Percentiles rank a stretch among this genome's conserved stretches.
Conservation (phyloP, 768 basidiomycete genomes). For the Pholiota molesta region DNA sequence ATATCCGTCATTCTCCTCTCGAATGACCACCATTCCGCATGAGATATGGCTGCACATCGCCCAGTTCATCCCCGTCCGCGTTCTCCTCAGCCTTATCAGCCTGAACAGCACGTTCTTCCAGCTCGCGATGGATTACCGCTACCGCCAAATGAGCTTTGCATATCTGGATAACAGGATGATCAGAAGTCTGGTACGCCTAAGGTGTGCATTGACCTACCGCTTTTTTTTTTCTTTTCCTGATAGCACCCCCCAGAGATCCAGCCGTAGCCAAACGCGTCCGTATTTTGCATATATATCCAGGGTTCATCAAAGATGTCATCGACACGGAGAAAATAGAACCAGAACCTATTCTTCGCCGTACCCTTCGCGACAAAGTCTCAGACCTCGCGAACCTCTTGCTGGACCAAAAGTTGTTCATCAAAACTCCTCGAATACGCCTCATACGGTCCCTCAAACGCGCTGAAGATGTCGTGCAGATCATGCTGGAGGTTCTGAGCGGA, state of each 20-base stretch:
- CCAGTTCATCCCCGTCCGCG: constrained; percentile 34
- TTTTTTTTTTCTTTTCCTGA: background rate
- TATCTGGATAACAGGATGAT: constrained; percentile 49
- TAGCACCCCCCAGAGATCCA: constrained; percentile 40
- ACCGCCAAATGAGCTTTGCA: constrained; percentile 52
- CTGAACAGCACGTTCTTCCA: constrained; percentile 42
- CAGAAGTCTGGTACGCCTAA: constrained; percentile 40
- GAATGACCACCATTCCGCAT: constrained; percentile 29
- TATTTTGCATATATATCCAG: constrained; percentile 51
- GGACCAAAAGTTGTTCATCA: constrained; percentile 30
- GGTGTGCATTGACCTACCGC: constrained; percentile 27
- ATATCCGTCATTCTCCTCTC: constrained; percentile 9
- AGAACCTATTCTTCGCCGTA: constrained; percentile 20
- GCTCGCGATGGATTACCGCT: constrained; percentile 49
- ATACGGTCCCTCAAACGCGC: constrained; percentile 33
- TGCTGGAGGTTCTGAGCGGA: constrained; percentile 45
- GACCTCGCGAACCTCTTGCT: constrained; percentile 37
- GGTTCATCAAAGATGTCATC: constrained; percentile 45
- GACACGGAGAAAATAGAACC: constrained; percentile 28
- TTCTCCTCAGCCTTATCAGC: constrained; percentile 34
- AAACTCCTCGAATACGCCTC: constrained; percentile 29
- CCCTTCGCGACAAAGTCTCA: constrained; percentile 31
- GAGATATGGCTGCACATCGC: constrained; percentile 42
- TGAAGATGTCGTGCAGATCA: constrained; percentile 40
- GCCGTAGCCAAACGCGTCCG: constrained; percentile 49